phyloP scores from a whole-genome alignment of 495 filamentous ascomycete species.

The Hypoxylon lienhwacheense region DNA sequence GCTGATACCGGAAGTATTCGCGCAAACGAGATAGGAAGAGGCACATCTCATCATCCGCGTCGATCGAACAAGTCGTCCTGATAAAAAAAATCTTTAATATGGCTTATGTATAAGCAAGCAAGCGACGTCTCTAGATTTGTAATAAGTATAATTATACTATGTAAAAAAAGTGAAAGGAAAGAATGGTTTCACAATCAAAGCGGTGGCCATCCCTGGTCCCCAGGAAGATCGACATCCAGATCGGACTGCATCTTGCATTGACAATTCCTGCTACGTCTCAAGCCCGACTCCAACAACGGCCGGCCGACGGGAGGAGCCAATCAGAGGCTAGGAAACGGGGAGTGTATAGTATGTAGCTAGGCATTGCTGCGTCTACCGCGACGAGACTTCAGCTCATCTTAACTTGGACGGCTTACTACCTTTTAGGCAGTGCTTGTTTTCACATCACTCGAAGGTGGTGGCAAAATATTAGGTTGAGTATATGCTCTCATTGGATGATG shows the following conservation, averaged over 20 bases:
- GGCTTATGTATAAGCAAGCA: too few species aligned
- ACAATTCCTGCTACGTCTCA: constrained; percentile 24
- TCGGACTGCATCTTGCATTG: constrained; percentile 25
- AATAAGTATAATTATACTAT: too few species aligned
- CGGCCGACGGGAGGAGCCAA: constrained; percentile 1
- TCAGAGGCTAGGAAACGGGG: too few species aligned
- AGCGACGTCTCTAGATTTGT: too few species aligned
- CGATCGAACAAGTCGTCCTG: too few species aligned
- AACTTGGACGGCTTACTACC: background rate
- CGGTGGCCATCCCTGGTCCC: too few species aligned
- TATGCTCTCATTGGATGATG: background rate
- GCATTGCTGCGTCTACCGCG: background rate
- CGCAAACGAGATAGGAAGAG: too few species aligned
- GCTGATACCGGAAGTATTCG: too few species aligned
- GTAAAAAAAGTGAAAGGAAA: too few species aligned
- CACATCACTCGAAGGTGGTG: background rate
- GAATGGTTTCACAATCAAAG: too few species aligned
- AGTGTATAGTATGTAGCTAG: background rate
- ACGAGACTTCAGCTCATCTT: constrained; percentile 6
- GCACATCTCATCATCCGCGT: too few species aligned
- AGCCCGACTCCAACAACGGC: constrained; percentile 19
- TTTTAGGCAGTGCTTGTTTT: constrained; percentile 8
- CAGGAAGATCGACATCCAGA: constrained; percentile 22
- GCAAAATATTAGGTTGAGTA: background rate
- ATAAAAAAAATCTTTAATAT: too few species aligned